Percentiles rank a stretch among this genome's conserved stretches.
Conservation (phyloP, 768 basidiomycete genomes). For the Sporobolomyces pararoseus region DNA sequence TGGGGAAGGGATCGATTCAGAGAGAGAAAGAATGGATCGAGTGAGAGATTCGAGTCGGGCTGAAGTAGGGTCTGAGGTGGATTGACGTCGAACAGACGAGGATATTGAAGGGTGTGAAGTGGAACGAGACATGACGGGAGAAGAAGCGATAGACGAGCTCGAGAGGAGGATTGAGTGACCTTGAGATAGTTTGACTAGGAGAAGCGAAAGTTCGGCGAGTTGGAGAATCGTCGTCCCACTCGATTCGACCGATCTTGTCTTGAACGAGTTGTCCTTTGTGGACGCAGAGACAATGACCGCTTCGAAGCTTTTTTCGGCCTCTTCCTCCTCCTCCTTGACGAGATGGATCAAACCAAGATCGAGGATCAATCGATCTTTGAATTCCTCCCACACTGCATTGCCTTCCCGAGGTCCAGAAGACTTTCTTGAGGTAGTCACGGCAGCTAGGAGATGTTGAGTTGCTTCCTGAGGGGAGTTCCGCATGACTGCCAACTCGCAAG, state of each 20-base stretch:
- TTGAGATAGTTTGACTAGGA: slow-evolving; percentile 5
- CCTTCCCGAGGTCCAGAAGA: not conserved
- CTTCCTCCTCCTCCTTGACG: not conserved
- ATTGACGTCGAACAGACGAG: not conserved
- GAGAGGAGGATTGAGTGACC: not conserved
- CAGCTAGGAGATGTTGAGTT: not conserved
- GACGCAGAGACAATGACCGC: not conserved
- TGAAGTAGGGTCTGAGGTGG: not conserved
- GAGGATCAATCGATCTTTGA: not conserved
- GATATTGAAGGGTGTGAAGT: not conserved
- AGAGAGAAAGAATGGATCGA: not conserved
- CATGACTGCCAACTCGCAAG: not conserved
- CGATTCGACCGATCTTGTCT: not conserved
- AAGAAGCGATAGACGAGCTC: not conserved
- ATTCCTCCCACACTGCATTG: not conserved
- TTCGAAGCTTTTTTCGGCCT: slow-evolving; percentile 17
- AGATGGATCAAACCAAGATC: not conserved
- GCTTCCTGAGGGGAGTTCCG: not conserved
- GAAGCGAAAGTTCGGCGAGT: slow-evolving; percentile 6
- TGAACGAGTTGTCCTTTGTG: not conserved
- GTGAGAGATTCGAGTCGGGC: not conserved
- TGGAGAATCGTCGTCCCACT: not conserved
- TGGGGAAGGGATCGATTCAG: not conserved
- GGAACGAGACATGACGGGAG: slow-evolving; percentile 1
- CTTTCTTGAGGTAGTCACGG: not conserved